These are phyloP conservation scores for Glaciozyma antarctica DNA, from an alignment of 768 basidiomycete species.

Conservation along the genomic window DNA sequence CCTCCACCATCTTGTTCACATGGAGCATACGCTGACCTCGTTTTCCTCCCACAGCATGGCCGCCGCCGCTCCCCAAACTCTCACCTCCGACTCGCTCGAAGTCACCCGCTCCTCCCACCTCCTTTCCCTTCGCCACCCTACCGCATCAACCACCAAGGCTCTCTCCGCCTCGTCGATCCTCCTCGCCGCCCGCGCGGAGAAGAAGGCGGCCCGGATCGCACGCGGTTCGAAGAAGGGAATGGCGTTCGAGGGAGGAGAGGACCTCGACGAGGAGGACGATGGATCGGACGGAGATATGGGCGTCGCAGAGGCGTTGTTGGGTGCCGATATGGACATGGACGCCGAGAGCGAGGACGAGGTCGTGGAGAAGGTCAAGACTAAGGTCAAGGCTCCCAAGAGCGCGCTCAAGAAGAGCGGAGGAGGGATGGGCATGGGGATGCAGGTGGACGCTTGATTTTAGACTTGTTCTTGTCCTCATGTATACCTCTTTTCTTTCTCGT, in stretches of 20 bases:
- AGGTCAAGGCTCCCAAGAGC: conserved; percentile 29
- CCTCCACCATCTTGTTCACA: no score
- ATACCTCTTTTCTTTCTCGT: not conserved
- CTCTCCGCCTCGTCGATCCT: conserved; percentile 29
- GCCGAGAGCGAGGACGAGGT: conserved; percentile 24
- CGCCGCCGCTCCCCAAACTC: conserved; percentile 27
- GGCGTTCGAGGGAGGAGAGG: conserved; percentile 28
- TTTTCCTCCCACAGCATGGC: conserved; percentile 26
- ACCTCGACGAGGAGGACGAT: conserved; percentile 25
- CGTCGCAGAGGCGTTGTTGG: conserved; percentile 22
- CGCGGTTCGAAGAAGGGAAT: conserved; percentile 20
- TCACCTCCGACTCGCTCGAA: conserved; percentile 33
- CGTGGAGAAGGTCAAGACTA: conserved; percentile 22
- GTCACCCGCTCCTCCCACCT: conserved; percentile 33
- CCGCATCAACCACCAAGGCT: conserved; percentile 31
- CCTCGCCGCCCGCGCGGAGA: conserved; percentile 27
- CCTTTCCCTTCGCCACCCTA: conserved; percentile 29
- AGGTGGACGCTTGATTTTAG: conserved; percentile 3
- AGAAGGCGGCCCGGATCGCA: conserved; percentile 29
- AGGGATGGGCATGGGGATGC: conserved; percentile 23
- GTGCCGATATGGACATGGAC: conserved; percentile 27
- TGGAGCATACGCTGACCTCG: not conserved
- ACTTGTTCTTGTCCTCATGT: not conserved
- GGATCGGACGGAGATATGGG: conserved; percentile 9
- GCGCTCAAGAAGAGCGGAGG: conserved; percentile 15